Percentiles rank a stretch among this genome's conserved stretches.
phyloP scores from a whole-genome alignment of 306 rosid species.

The Comarum palustre region DNA sequence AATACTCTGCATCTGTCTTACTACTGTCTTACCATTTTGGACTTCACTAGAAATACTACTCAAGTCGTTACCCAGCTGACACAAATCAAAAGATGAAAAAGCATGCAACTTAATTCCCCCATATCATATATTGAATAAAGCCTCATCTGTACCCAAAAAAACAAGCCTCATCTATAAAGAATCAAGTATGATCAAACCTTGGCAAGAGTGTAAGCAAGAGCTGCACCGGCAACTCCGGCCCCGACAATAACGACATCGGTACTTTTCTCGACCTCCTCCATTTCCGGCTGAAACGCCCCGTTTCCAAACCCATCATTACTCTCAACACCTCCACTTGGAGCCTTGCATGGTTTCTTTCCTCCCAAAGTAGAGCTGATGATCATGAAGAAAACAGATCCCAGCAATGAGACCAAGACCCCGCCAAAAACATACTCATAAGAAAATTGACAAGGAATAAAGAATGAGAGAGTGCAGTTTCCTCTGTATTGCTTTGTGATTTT shows the following conservation, averaged over 20 bases:
- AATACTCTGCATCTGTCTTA: not conserved
- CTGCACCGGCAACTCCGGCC: not conserved
- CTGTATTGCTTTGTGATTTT: not conserved
- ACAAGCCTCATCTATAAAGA: not conserved
- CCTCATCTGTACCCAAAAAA: not conserved
- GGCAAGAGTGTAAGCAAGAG: conserved; percentile 1
- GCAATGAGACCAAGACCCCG: not conserved
- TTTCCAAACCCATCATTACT: not conserved
- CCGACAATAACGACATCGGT: not conserved
- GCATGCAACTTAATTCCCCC: too few relatives aligned
- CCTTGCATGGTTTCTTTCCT: not conserved
- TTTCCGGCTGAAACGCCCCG: not conserved
- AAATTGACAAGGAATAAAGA: not conserved
- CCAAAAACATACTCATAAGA: not conserved
- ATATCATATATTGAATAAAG: not conserved
- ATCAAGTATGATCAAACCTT: not conserved
- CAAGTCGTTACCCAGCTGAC: not conserved
- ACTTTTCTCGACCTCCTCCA: not conserved
- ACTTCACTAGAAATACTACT: not conserved
- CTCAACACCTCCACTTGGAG: not conserved
- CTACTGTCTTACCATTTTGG: not conserved
- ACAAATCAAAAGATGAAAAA: not conserved
- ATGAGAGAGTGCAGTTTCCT: not conserved
- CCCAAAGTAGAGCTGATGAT: not conserved
- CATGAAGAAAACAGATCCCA: not conserved